Conservation (phyloP, 2,329 filamentous ascomycete species). For the Colletotrichum abscissum region DNA sequence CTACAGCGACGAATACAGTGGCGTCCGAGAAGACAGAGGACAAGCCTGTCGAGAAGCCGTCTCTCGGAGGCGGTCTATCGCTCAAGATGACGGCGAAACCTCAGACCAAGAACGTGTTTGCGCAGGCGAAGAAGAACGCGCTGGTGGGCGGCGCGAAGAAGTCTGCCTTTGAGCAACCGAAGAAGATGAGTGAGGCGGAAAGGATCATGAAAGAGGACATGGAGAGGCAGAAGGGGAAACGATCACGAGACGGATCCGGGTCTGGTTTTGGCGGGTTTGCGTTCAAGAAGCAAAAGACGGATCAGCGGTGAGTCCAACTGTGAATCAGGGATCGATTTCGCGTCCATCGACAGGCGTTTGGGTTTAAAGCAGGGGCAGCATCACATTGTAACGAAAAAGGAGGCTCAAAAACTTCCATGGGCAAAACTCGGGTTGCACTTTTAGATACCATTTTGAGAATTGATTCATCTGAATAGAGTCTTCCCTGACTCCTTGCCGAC, state of each 20-base stretch:
- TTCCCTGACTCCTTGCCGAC: slow-evolving; percentile 27
- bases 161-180: slow-evolving; percentile 67
- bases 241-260: slow-evolving; percentile 56
- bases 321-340: background rate
- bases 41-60: slow-evolving; percentile 28
- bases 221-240: slow-evolving; percentile 79
- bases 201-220: slow-evolving; percentile 90
- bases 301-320: slow-evolving; percentile 7
- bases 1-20: slow-evolving; percentile 31
- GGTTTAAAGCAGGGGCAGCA: background rate
- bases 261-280: slow-evolving; percentile 58
- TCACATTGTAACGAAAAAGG: background rate
- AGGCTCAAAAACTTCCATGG: background rate
- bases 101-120: slow-evolving; percentile 83
- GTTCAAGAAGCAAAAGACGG: slow-evolving; percentile 63
- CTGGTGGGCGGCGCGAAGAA: slow-evolving; percentile 72
- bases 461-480: slow-evolving; percentile 22
- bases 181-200: slow-evolving; percentile 90
- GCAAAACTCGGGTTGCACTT: slow-evolving; percentile 9
- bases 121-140: slow-evolving; percentile 75
- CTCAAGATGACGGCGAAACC: slow-evolving; percentile 74
- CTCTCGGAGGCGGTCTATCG: slow-evolving; percentile 57
- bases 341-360: slow-evolving; percentile 16
- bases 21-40: slow-evolving; percentile 36
- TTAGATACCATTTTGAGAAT: slow-evolving; percentile 44